Conservation (phyloP, 1,139 yeast genomes). For the Candida sojae region DNA sequence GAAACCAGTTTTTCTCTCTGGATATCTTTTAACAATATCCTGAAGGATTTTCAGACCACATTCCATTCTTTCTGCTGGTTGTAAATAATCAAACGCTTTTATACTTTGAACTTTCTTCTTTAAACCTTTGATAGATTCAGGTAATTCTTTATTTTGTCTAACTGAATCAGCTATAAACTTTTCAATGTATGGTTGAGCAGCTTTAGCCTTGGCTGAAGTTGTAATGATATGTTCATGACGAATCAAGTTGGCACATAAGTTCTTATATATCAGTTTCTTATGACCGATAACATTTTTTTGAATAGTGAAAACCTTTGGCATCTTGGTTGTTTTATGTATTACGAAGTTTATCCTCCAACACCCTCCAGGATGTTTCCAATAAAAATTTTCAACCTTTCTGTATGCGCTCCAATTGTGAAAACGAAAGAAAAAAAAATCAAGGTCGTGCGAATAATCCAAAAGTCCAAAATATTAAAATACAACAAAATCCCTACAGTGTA, state of each 20-base stretch:
- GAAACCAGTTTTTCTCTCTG: constrained; percentile 72
- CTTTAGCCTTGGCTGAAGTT: constrained; percentile 46
- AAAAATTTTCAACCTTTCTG: constrained; percentile 2
- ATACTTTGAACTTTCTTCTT: constrained; percentile 22
- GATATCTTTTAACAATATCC: constrained; percentile 66
- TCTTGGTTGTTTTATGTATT: constrained; percentile 11
- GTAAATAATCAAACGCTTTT: constrained; percentile 36
- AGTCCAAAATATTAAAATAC: too few species aligned
- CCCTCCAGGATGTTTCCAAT: neutral
- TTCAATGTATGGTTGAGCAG: constrained; percentile 49
- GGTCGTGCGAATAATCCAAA: neutral
- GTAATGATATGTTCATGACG: constrained; percentile 51
- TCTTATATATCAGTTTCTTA: constrained; percentile 48
- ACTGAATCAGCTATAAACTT: constrained; percentile 37
- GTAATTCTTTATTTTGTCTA: constrained; percentile 18
- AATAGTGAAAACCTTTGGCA: constrained; percentile 48
- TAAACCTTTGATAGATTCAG: constrained; percentile 15
- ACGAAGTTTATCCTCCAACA: too few species aligned
- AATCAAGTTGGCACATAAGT: constrained; percentile 46
- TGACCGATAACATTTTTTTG: constrained; percentile 49
- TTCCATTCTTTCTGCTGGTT: constrained; percentile 41
- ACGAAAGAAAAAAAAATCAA: neutral
- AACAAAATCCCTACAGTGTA: too few species aligned
- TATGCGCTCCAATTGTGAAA: neutral
- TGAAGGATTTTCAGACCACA: constrained; percentile 60